Conservation (phyloP, 2,329 filamentous ascomycete species). For the Alternaria alternata region DNA sequence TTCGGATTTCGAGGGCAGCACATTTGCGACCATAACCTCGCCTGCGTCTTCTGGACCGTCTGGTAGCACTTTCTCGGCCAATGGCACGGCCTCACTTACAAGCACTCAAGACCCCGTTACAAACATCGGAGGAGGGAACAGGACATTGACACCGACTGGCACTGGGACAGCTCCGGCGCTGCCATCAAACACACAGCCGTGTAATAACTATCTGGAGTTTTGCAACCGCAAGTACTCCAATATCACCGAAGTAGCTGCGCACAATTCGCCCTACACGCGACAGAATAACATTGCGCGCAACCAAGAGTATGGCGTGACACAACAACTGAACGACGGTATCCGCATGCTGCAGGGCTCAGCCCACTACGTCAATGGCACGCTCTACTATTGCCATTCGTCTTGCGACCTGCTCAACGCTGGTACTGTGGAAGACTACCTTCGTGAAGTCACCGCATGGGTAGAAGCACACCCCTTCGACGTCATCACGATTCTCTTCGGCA, state of each 20-base stretch:
- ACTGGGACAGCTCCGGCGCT: conserved; percentile 35
- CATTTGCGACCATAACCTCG: conserved; percentile 31
- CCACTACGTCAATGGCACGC: conserved; percentile 64
- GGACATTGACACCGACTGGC: conserved; percentile 33
- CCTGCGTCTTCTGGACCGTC: conserved; percentile 19
- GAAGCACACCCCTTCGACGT: conserved; percentile 83
- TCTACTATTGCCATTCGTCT: conserved; percentile 86
- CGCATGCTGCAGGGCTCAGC: conserved; percentile 66
- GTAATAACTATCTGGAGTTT: conserved; percentile 53
- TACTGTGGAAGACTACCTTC: conserved; percentile 77
- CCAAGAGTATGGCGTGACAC: conserved; percentile 48
- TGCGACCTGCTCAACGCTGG: conserved; percentile 88
- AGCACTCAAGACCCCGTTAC: conserved; percentile 34
- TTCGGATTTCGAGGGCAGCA: conserved; percentile 41
- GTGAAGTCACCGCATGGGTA: conserved; percentile 76
- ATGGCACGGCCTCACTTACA: conserved; percentile 24
- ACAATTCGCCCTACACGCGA: conserved; percentile 50
- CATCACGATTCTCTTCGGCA: conserved; percentile 86
- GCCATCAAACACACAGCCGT: conserved; percentile 53
- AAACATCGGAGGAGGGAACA: conserved; percentile 38
- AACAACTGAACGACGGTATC: conserved; percentile 52
- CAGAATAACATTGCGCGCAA: conserved; percentile 49
- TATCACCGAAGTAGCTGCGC: conserved; percentile 53
- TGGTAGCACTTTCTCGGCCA: conserved; percentile 28
- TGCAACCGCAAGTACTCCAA: conserved; percentile 52